A percentile compares a stretch with the other conserved stretches of the same genome.
Conservation (phyloP, 1,139 yeast genomes). For the Candida tropicalis region DNA sequence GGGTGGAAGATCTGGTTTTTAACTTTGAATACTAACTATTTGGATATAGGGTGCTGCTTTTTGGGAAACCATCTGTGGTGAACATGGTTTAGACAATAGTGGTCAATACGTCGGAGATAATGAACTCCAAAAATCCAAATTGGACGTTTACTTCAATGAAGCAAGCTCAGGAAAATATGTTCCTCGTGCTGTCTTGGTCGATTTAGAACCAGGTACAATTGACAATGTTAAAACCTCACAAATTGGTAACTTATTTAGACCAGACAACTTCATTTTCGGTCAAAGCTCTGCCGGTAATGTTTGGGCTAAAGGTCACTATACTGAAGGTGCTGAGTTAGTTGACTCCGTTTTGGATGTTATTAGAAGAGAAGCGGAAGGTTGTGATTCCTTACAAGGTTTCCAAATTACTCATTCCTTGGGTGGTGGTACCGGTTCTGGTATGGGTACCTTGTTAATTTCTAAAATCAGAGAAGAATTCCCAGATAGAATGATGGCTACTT, state of each 20-base stretch:
- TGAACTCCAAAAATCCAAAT: slow-evolving; percentile 64
- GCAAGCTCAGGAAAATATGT: slow-evolving; percentile 86
- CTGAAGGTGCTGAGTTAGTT: slow-evolving; percentile 93
- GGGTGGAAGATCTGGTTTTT: background rate
- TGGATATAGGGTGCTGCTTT: slow-evolving; percentile 80
- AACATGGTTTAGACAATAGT: slow-evolving; percentile 87
- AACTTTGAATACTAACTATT: slow-evolving; percentile 12
- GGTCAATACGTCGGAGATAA: slow-evolving; percentile 76
- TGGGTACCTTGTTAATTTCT: slow-evolving; percentile 84
- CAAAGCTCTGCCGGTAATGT: slow-evolving; percentile 93
- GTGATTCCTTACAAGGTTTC: slow-evolving; percentile 93
- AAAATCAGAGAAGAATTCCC: slow-evolving; percentile 87
- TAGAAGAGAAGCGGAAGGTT: slow-evolving; percentile 91
- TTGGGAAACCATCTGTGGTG: slow-evolving; percentile 97
- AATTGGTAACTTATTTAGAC: slow-evolving; percentile 84
- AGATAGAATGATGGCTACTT: slow-evolving; percentile 95
- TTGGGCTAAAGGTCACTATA: slow-evolving; percentile 97
- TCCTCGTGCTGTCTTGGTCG: slow-evolving; percentile 90
- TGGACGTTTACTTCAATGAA: slow-evolving; percentile 53
- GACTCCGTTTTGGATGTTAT: slow-evolving; percentile 87
- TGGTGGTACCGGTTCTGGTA: slow-evolving; percentile 97
- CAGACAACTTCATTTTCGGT: slow-evolving; percentile 86
- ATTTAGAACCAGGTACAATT: slow-evolving; percentile 91
- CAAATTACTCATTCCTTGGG: slow-evolving; percentile 93
- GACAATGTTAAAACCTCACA: slow-evolving; percentile 78